phyloP scores from a whole-genome alignment of 805 yeast genomes.

The Grigorovia yakushimaensis region DNA sequence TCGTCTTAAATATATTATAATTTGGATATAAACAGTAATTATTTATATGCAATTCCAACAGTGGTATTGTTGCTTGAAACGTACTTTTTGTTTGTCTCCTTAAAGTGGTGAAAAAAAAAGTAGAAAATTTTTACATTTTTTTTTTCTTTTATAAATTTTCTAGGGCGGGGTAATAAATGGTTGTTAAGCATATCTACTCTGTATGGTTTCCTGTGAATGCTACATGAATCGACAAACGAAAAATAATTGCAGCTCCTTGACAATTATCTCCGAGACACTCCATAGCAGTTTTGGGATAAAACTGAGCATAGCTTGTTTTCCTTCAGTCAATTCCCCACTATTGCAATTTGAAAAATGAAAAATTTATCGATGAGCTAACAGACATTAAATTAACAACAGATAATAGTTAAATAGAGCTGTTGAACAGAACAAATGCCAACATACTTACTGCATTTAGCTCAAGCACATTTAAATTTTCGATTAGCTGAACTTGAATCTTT shows the following conservation, averaged over 20 bases:
- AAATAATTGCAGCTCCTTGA: too few species aligned
- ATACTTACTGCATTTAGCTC: conserved; percentile 78
- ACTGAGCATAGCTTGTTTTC: not conserved
- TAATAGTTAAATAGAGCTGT: too few species aligned
- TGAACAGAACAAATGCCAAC: too few species aligned
- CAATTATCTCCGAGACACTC: too few species aligned
- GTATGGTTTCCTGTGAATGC: not conserved
- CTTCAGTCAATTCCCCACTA: not conserved
- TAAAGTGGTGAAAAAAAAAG: not conserved
- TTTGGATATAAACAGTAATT: not conserved
- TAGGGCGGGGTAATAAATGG: not conserved
- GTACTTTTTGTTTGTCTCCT: too few species aligned
- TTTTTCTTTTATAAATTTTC: not conserved
- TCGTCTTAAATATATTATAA: not conserved
- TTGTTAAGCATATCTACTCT: not conserved
- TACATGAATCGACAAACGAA: too few species aligned
- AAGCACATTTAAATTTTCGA: conserved; percentile 70
- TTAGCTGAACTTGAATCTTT: conserved; percentile 75
- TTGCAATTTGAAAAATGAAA: not conserved
- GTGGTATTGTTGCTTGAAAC: not conserved
- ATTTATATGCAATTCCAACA: not conserved
- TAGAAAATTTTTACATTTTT: not conserved
- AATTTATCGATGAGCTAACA: not conserved
- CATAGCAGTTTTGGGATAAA: too few species aligned
- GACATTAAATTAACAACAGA: too few species aligned